Percentiles rank a stretch among this genome's conserved stretches.
phyloP scores from a whole-genome alignment of 1,139 yeast species.

The Scheffersomyces stambukii region DNA sequence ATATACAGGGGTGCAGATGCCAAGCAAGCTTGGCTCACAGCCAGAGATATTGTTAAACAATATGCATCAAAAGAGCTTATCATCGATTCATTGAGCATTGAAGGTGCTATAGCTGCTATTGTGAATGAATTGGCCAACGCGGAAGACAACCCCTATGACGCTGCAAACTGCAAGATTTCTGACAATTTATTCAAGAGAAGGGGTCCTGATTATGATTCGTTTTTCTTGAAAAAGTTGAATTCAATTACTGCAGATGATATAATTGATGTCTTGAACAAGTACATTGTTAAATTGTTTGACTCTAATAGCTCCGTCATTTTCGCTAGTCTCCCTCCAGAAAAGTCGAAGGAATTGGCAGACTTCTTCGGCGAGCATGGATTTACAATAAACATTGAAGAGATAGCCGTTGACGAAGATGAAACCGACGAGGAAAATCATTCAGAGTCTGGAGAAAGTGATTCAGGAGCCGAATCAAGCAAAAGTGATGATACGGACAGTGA shows the following conservation, averaged over 20 bases:
- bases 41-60: conserved; percentile 61
- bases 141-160: conserved; percentile 56
- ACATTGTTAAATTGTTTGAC: conserved; percentile 61
- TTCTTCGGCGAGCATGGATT: conserved; percentile 58
- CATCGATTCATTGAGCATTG: conserved; percentile 57
- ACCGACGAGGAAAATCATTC: conserved; percentile 6
- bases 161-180: conserved; percentile 62
- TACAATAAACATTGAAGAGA: conserved; percentile 52
- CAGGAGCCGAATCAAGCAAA: conserved; percentile 5
- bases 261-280: conserved; percentile 49
- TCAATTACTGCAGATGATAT: conserved; percentile 57
- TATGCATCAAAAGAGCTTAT: conserved; percentile 49
- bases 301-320: conserved; percentile 55
- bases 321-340: conserved; percentile 70
- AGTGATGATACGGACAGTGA: conserved; percentile 1
- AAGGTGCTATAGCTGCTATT: conserved; percentile 72
- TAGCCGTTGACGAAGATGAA: conserved; percentile 25
- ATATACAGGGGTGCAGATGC: conserved; percentile 86
- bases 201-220: conserved; percentile 58
- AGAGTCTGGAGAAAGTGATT: conserved; percentile 9
- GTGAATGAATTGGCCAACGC: conserved; percentile 66
- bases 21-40: conserved; percentile 64
- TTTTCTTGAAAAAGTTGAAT: conserved; percentile 46
- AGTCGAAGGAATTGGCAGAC: conserved; percentile 41
- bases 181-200: conserved; percentile 66